Conservation (phyloP, 192 early-diverging fungal genomes). For the Kickxella alabastrina region DNA sequence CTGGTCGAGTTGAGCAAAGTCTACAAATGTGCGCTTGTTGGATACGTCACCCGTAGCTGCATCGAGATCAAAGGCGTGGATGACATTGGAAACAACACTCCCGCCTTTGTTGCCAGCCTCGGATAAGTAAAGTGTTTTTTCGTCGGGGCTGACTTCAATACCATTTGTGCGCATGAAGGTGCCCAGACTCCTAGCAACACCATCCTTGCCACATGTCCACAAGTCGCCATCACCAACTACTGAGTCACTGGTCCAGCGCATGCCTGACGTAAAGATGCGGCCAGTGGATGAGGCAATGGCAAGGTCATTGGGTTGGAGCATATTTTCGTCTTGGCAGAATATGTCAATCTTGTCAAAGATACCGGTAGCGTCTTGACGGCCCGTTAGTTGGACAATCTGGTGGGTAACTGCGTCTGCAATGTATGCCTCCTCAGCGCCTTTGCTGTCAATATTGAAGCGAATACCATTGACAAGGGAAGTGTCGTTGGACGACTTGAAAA, state of each 20-base stretch:
- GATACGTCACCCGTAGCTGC: constrained; percentile 17
- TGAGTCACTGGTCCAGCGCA: constrained; percentile 45
- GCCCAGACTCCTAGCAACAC: constrained; percentile 34
- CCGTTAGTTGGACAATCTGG: constrained; percentile 1
- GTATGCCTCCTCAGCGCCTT: constrained; percentile 8
- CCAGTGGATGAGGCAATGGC: constrained; percentile 38
- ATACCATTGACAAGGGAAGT: constrained; percentile 4
- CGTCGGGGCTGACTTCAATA: constrained; percentile 56
- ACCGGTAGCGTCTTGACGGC: background rate
- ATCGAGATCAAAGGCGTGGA: constrained; percentile 52
- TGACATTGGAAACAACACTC: constrained; percentile 44
- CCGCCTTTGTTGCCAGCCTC: constrained; percentile 48
- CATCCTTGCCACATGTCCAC: constrained; percentile 48
- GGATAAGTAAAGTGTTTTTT: constrained; percentile 55
- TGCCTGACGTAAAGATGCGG: constrained; percentile 43
- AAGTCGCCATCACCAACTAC: constrained; percentile 49
- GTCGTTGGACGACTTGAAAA: constrained; percentile 1
- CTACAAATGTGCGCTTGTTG: constrained; percentile 39
- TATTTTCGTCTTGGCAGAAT: constrained; percentile 31
- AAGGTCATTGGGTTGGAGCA: constrained; percentile 55
- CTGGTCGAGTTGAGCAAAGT: constrained; percentile 50
- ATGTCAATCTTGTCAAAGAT: constrained; percentile 7
- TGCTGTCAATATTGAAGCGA: constrained; percentile 8
- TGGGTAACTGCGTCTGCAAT: constrained; percentile 4
- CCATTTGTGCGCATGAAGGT: constrained; percentile 55